These are phyloP conservation scores for Schizosaccharomyces osmophilus DNA, from an alignment of 805 yeast species.

Conservation along the genomic window DNA sequence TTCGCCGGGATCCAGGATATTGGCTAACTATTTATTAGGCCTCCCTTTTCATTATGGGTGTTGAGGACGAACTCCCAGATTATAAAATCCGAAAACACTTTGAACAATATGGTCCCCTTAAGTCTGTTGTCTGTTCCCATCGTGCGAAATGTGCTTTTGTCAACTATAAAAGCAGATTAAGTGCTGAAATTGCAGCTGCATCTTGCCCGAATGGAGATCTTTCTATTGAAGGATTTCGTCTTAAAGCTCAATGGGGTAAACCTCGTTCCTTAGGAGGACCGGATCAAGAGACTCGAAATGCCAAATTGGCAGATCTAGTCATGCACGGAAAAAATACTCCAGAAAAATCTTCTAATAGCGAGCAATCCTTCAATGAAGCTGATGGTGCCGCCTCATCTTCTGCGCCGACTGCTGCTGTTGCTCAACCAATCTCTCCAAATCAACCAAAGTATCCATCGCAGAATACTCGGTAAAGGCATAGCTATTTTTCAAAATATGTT, in stretches of 20 bases:
- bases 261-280: slow-evolving; percentile 10
- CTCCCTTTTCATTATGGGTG: slow-evolving; percentile 53
- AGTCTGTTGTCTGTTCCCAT: slow-evolving; percentile 28
- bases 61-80: slow-evolving; percentile 41
- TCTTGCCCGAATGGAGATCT: slow-evolving; percentile 6
- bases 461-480: neutral
- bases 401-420: neutral
- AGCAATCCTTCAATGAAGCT: neutral
- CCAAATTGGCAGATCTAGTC: neutral
- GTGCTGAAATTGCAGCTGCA: slow-evolving; percentile 26
- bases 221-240: slow-evolving; percentile 8
- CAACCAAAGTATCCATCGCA: neutral
- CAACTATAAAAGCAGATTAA: slow-evolving; percentile 23
- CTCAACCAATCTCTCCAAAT: neutral
- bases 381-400: neutral
- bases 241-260: slow-evolving; percentile 11
- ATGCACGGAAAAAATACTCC: neutral
- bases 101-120: slow-evolving; percentile 22
- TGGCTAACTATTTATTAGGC: neutral
- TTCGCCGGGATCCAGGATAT: neutral
- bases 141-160: slow-evolving; percentile 41
- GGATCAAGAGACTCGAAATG: neutral
- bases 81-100: slow-evolving; percentile 31
- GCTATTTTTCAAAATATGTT: neutral
- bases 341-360: neutral